Conservation (phyloP, 306 rosid genomes). For the Lagenaria siceraria region DNA sequence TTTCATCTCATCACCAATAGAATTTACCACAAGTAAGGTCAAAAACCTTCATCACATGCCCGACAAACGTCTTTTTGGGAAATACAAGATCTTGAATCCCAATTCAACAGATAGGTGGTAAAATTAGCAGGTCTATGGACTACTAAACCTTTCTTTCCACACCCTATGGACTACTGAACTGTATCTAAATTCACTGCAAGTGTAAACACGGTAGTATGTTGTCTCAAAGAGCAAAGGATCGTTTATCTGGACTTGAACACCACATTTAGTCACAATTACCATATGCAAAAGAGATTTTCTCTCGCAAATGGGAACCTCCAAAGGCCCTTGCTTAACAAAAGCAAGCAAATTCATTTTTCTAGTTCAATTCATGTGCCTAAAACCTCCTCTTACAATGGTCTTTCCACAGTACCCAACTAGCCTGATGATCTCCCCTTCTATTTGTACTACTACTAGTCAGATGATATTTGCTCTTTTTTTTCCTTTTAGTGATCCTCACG, state of each 20-base stretch:
- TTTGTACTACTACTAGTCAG: neutral
- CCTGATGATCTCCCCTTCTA: neutral
- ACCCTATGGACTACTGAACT: neutral
- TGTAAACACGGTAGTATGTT: neutral
- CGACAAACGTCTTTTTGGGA: neutral
- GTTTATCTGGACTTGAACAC: neutral
- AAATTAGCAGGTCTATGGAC: neutral
- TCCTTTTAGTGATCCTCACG: neutral
- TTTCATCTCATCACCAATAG: neutral
- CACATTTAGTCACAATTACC: neutral
- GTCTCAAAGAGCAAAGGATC: neutral
- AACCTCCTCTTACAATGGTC: neutral
- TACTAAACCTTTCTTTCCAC: neutral
- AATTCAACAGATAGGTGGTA: neutral
- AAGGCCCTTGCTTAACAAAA: neutral
- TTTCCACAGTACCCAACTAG: neutral
- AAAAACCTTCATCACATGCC: neutral
- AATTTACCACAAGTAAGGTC: neutral
- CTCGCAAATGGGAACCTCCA: neutral
- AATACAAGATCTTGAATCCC: neutral
- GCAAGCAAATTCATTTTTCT: neutral
- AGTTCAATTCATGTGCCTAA: neutral
- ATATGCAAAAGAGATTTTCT: neutral
- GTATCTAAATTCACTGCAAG: neutral
- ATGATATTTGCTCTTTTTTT: neutral